Evolutionary conservation across 2,329 filamentous ascomycete genomes (phyloP).

Genomic region (Verruconis gallopava): DNA sequence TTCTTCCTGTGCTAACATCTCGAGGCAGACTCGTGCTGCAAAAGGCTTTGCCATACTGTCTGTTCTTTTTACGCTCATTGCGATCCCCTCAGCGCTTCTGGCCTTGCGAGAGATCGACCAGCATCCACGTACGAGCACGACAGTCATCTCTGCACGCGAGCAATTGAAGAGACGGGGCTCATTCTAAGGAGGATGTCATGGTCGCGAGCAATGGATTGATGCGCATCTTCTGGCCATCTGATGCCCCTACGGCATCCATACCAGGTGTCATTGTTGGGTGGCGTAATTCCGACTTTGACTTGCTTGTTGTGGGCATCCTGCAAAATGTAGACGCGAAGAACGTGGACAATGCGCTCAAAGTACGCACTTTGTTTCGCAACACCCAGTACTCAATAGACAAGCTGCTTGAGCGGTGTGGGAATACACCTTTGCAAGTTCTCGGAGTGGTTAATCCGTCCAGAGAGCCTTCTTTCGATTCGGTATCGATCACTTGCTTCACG

Average conservation of each 20-base stretch:
- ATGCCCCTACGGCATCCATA: conserved; percentile 58
- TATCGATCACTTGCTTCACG: conserved; percentile 52
- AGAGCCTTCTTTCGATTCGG: conserved; percentile 46
- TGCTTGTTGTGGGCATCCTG: conserved; percentile 80
- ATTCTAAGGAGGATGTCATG: conserved; percentile 66
- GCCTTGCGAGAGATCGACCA: conserved; percentile 67
- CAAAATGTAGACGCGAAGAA: conserved; percentile 80
- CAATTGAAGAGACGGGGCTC: conserved; percentile 89
- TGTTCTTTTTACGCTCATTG: conserved; percentile 69
- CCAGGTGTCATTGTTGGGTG: conserved; percentile 88
- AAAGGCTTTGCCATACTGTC: conserved; percentile 78
- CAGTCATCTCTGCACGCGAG: conserved; percentile 86
- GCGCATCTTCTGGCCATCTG: conserved; percentile 97
- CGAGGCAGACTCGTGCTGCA: conserved; percentile 60
- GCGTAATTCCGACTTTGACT: conserved; percentile 81
- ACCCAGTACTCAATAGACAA: conserved; percentile 66
- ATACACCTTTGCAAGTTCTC: conserved; percentile 70
- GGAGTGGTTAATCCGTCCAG: conserved; percentile 57
- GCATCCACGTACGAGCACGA: conserved; percentile 69
- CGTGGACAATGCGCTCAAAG: conserved; percentile 77
- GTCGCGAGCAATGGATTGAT: conserved; percentile 68
- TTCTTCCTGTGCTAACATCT: conserved; percentile 2
- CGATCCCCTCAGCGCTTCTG: conserved; percentile 72
- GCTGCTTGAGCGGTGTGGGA: conserved; percentile 75
- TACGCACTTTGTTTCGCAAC: conserved; percentile 71